Base-by-base conservation (phyloP, 2,329 filamentous ascomycete genomes). In the Nemania diffusa region DNA sequence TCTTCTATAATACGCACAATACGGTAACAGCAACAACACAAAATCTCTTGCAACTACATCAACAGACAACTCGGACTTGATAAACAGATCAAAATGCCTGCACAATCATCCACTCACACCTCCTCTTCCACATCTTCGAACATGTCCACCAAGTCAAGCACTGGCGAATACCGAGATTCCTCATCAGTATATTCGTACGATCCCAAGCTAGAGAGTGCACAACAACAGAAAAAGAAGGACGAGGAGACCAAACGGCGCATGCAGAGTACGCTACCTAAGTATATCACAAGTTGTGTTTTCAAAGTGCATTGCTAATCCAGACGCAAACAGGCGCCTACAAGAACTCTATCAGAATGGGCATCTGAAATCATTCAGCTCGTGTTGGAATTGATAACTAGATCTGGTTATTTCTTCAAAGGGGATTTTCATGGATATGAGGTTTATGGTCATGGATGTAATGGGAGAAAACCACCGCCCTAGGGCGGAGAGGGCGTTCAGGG, bases 171-270 rank as follows among this genome's bases (percentile, higher is more conserved):
- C 11, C 51, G 66, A 13, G 70, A 70, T 46, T 72, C 70, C 2
- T 62, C 70, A 9, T 72, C 70, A 8, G 67, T 66, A n/a, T 72
- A 69, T 53, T 70, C 70, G 11, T 67, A 61, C 27, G 56, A 67
- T n/a, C 65, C 55, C 2, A 72, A 72, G 46, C 5, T 44, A 40
- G 60, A 66, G 3, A 44, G 24, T 6, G n/a, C 55, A 9, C 57
- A 60, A 34, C 57, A 15, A 37, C 60, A 51, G 7, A 57, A 65
- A 32, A 24, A 46, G 11, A 69, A 58, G n/a, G 58, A 69, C 15
- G 63, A 59, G 13, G 50, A 56, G 32, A n/a, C 40, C 5, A 70
- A 65, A 27, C 26, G 26, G 8, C 64, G 67, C 11, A 67, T 65
- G 61, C 27, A 63, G 46, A 17, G 70, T 72, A 67, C n/a, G 53